phyloP scores from a whole-genome alignment of 805 yeast species.

The Zygoascus biomembranicola region DNA sequence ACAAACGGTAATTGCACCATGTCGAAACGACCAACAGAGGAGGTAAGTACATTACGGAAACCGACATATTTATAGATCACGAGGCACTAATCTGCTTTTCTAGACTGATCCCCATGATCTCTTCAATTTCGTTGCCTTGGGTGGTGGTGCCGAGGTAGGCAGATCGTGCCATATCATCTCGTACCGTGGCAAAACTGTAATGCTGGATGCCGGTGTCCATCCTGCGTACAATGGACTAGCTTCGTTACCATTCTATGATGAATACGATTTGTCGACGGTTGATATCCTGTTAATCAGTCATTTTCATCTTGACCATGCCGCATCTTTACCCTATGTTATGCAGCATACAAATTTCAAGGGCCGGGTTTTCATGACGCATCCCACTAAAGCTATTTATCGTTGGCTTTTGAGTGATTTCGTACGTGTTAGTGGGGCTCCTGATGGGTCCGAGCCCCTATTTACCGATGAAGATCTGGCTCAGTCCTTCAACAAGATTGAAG shows the following conservation, averaged over 20 bases:
- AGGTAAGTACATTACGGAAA: background rate
- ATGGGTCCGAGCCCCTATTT: conserved; percentile 42
- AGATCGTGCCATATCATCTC: conserved; percentile 89
- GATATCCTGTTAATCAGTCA: conserved; percentile 86
- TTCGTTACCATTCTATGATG: conserved; percentile 92
- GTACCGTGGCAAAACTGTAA: conserved; percentile 87
- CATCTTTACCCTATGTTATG: conserved; percentile 96
- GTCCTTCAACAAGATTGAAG: conserved; percentile 84
- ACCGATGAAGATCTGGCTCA: conserved; percentile 84
- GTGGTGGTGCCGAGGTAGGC: conserved; percentile 99
- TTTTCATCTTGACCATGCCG: conserved; percentile 97
- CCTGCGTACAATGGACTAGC: conserved; percentile 89
- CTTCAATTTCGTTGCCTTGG: conserved; percentile 75
- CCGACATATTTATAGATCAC: background rate
- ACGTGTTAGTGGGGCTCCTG: conserved; percentile 57
- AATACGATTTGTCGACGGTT: conserved; percentile 79
- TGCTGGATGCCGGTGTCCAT: conserved; percentile 98
- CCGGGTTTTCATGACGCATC: conserved; percentile 97
- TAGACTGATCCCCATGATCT: conserved; percentile 25
- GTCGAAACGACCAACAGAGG: background rate
- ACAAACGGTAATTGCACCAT: background rate
- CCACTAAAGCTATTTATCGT: conserved; percentile 94
- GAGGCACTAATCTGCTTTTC: background rate
- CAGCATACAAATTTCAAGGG: conserved; percentile 93
- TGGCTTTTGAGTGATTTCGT: conserved; percentile 95